Evolutionary conservation across 257 asterid genomes (phyloP).

Genomic region (Nicotiana benthamiana): DNA sequence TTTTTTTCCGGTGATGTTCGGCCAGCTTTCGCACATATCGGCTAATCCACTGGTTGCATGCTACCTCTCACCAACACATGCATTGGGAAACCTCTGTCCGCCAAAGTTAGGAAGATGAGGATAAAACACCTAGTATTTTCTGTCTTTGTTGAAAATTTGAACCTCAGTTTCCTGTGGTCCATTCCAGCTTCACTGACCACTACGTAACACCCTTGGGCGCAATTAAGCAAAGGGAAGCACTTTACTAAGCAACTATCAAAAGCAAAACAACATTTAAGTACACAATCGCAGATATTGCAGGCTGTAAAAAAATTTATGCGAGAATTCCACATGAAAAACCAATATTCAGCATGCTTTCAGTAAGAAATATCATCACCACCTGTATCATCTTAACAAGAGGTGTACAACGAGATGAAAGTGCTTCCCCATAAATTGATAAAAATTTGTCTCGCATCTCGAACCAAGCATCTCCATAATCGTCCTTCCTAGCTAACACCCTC

Average conservation of each 20-base stretch:
- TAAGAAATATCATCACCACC: slow-evolving; percentile 51
- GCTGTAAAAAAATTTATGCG: not conserved
- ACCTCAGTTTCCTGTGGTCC: not conserved
- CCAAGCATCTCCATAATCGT: slow-evolving; percentile 61
- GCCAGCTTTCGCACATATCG: not conserved
- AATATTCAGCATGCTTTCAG: not conserved
- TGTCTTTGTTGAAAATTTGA: not conserved
- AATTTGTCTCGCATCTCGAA: slow-evolving; percentile 47
- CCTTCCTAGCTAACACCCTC: slow-evolving; percentile 42
- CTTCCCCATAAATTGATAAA: slow-evolving; percentile 55
- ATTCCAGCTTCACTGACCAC: not conserved
- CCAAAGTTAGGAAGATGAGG: not conserved
- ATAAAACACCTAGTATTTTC: not conserved
- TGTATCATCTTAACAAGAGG: slow-evolving; percentile 80
- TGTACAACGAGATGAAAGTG: slow-evolving; percentile 68
- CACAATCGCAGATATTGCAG: not conserved
- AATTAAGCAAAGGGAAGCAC: not conserved
- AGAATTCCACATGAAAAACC: slow-evolving; percentile 4
- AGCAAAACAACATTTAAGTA: not conserved
- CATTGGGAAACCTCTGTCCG: not conserved
- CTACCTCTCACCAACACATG: not conserved
- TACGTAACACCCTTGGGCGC: not conserved
- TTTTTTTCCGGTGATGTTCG: not conserved
- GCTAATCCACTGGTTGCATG: not conserved
- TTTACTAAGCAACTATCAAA: not conserved